phyloP scores from a whole-genome alignment of 2,329 filamentous ascomycete species.

The Aspergillus ruber region DNA sequence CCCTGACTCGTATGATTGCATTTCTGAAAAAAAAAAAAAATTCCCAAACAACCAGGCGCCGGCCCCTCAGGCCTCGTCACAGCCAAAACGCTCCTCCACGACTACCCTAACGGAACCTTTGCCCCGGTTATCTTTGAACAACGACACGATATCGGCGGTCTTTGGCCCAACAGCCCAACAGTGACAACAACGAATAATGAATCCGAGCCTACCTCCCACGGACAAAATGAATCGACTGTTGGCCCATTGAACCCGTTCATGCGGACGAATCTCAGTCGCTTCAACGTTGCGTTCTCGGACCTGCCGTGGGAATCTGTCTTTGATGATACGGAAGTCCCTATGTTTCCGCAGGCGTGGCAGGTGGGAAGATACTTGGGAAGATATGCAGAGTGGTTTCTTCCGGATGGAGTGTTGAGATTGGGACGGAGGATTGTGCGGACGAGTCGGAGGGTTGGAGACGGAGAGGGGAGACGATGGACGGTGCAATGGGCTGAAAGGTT shows the following conservation, averaged over 20 bases:
- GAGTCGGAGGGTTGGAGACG: conserved; percentile 10
- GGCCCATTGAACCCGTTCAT: conserved; percentile 52
- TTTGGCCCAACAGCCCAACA: conserved; percentile 62
- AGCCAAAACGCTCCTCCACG: conserved; percentile 65
- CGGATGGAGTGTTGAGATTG: conserved; percentile 42
- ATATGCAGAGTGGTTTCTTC: conserved; percentile 57
- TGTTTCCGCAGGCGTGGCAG: conserved; percentile 71
- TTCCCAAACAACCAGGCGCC: conserved; percentile 47
- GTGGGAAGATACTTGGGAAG: conserved; percentile 64
- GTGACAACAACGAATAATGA: conserved; percentile 10
- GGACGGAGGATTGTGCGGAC: conserved; percentile 37
- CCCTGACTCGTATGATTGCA: background rate
- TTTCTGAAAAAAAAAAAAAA: conserved; percentile 1
- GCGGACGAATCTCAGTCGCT: conserved; percentile 63
- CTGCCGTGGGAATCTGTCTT: conserved; percentile 58
- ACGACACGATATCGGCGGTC: conserved; percentile 60
- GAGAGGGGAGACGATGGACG: conserved; percentile 29
- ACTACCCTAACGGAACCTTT: conserved; percentile 50
- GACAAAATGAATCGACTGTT: background rate
- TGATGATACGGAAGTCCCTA: conserved; percentile 41
- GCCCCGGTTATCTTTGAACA: conserved; percentile 65
- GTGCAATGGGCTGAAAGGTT: conserved; percentile 30
- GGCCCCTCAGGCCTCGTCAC: conserved; percentile 63
- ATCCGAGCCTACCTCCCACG: background rate
- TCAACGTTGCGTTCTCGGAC: conserved; percentile 60